Percentiles rank a stretch among this genome's conserved stretches.
These are phyloP conservation scores for Beauveria brongniartii DNA, from an alignment of 2,329 filamentous ascomycete species.

Conservation along the genomic window DNA sequence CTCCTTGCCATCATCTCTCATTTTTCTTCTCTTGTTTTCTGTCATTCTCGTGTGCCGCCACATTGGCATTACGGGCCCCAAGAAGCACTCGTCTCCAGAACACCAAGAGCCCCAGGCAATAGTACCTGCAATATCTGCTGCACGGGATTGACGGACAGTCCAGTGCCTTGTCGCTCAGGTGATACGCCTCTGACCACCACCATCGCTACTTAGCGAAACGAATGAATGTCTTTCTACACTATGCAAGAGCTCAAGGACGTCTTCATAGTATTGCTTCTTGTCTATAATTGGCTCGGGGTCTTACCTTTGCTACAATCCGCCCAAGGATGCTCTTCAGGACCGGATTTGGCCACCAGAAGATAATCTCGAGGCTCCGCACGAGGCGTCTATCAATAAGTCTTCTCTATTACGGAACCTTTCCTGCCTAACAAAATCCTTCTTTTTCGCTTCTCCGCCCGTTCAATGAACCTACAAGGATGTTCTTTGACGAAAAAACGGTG, in stretches of 20 bases:
- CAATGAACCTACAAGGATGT: conserved; percentile 2
- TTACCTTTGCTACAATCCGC: neutral
- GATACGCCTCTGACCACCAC: neutral
- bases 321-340: neutral
- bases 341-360: neutral
- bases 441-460: neutral
- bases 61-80: conserved; percentile 2
- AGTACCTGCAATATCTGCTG: neutral
- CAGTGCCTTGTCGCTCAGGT: neutral
- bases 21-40: conserved; percentile 10
- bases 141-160: neutral
- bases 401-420: neutral
- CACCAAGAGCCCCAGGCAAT: neutral
- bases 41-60: neutral
- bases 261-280: neutral
- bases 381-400: conserved; percentile 1
- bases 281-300: neutral
- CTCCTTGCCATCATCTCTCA: conserved; percentile 15
- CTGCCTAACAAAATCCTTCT: neutral
- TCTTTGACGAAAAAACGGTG: neutral
- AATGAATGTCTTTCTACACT: neutral
- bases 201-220: neutral
- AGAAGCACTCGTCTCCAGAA: neutral
- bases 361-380: conserved; percentile 1
- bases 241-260: neutral